Conservation (phyloP, 768 basidiomycete species). For the Trametes sanguinea region DNA sequence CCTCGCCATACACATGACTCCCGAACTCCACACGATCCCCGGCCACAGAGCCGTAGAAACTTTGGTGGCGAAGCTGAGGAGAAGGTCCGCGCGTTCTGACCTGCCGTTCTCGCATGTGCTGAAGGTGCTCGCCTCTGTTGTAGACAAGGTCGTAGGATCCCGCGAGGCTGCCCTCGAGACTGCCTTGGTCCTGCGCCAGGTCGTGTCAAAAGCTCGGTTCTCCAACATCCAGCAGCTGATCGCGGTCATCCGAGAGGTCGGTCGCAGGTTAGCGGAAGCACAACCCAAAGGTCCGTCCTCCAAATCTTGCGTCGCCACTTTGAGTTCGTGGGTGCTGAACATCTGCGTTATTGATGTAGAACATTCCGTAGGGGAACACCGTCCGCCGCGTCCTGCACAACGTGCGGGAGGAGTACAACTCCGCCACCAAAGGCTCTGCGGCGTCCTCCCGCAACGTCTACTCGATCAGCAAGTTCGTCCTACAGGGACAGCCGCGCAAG, state of each 20-base stretch:
- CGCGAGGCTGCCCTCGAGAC: slow-evolving; percentile 89
- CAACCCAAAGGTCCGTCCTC: slow-evolving; percentile 83
- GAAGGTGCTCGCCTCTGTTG: not conserved
- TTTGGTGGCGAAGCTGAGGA: slow-evolving; percentile 66
- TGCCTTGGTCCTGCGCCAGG: slow-evolving; percentile 81
- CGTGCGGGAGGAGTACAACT: slow-evolving; percentile 92
- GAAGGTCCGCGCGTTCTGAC: slow-evolving; percentile 55
- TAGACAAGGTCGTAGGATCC: slow-evolving; percentile 91
- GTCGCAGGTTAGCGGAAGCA: slow-evolving; percentile 80
- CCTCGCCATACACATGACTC: slow-evolving; percentile 43
- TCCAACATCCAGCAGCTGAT: slow-evolving; percentile 85
- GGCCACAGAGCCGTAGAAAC: slow-evolving; percentile 66
- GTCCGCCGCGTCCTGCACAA: slow-evolving; percentile 91
- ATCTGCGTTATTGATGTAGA: slow-evolving; percentile 49
- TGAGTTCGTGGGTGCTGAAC: slow-evolving; percentile 1
- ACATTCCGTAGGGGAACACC: slow-evolving; percentile 92
- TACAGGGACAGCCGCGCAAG: slow-evolving; percentile 69
- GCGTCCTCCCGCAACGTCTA: slow-evolving; percentile 45
- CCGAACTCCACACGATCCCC: slow-evolving; percentile 40
- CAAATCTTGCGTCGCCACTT: not conserved
- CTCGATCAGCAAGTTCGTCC: slow-evolving; percentile 83
- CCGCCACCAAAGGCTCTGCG: slow-evolving; percentile 59
- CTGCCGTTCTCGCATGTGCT: slow-evolving; percentile 11
- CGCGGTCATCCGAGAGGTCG: slow-evolving; percentile 75
- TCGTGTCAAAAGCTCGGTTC: slow-evolving; percentile 85